These are phyloP conservation scores for Carex myosuroides DNA, from an alignment of 176 grass and related monocot genomes.

Conservation along the genomic window DNA sequence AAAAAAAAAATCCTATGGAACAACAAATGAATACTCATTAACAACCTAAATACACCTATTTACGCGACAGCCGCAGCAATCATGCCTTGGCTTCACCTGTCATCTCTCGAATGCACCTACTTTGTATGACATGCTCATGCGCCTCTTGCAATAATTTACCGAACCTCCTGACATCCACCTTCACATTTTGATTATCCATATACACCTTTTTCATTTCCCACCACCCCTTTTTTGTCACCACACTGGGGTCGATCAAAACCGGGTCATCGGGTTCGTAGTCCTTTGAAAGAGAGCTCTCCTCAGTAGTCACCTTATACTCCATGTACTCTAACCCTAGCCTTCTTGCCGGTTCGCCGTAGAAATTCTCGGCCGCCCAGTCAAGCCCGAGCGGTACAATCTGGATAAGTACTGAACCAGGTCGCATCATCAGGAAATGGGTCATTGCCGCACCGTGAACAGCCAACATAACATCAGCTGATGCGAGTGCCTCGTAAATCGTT, in stretches of 20 bases:
- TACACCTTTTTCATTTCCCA: slow-evolving; percentile 97
- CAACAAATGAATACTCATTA: slow-evolving; percentile 23
- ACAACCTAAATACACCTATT: slow-evolving; percentile 22
- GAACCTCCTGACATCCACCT: slow-evolving; percentile 67
- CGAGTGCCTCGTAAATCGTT: slow-evolving; percentile 49
- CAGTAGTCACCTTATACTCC: slow-evolving; percentile 64
- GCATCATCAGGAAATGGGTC: slow-evolving; percentile 94
- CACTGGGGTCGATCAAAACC: slow-evolving; percentile 47
- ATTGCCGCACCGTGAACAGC: slow-evolving; percentile 88
- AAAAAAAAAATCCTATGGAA: slow-evolving; percentile 27
- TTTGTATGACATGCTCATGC: slow-evolving; percentile 7
- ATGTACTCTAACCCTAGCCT: slow-evolving; percentile 68
- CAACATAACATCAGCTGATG: slow-evolving; percentile 64
- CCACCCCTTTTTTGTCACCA: slow-evolving; percentile 76
- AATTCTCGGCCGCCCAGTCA: slow-evolving; percentile 82
- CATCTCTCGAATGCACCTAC: slow-evolving; percentile 32
- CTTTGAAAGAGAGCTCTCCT: slow-evolving; percentile 82
- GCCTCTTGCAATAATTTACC: slow-evolving; percentile 49
- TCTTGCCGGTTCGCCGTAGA: slow-evolving; percentile 84
- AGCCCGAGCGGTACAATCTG: slow-evolving; percentile 89
- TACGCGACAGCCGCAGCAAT: slow-evolving; percentile 26
- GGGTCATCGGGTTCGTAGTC: slow-evolving; percentile 61
- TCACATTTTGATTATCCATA: slow-evolving; percentile 92
- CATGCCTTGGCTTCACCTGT: slow-evolving; percentile 23
- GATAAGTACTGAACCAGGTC: slow-evolving; percentile 53